Percentiles rank a stretch among this genome's conserved stretches.
Evolutionary conservation across 2,329 filamentous ascomycete genomes (phyloP).

Genomic region (Fusarium scirpi): DNA sequence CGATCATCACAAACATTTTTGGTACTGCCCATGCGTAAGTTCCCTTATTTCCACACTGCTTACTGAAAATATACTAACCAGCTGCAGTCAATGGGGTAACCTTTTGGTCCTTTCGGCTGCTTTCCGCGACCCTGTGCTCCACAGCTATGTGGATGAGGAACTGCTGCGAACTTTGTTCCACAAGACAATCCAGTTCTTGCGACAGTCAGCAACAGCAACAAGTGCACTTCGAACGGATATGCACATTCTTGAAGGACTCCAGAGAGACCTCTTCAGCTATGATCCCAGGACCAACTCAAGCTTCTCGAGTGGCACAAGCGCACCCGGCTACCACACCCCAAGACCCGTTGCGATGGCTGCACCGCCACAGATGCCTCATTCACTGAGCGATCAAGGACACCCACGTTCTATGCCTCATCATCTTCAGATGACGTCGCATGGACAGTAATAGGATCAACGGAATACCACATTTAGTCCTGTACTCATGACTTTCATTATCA

Average conservation of each 20-base stretch:
- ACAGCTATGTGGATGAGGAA: conserved; percentile 66
- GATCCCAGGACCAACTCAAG: conserved; percentile 53
- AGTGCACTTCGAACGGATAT: conserved; percentile 81
- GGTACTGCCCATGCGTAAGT: conserved; percentile 96
- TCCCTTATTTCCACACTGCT: not conserved
- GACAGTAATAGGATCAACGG: conserved; percentile 21
- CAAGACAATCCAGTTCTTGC: conserved; percentile 82
- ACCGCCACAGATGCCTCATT: conserved; percentile 41
- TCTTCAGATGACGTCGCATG: conserved; percentile 42
- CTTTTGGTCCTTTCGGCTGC: conserved; percentile 89
- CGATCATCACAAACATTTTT: conserved; percentile 95
- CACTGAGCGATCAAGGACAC: conserved; percentile 41
- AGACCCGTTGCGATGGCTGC: conserved; percentile 42
- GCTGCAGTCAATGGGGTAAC: conserved; percentile 90
- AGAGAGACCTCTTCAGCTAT: conserved; percentile 58
- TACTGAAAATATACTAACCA: conserved; percentile 21
- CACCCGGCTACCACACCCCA: conserved; percentile 44
- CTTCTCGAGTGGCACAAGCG: conserved; percentile 57
- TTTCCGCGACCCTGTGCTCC: conserved; percentile 74
- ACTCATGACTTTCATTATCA: conserved; percentile 35
- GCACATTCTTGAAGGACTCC: conserved; percentile 73
- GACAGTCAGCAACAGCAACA: conserved; percentile 75
- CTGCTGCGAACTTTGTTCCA: conserved; percentile 71
- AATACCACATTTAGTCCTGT: not conserved
- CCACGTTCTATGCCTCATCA: conserved; percentile 45